These are phyloP conservation scores for Metarhizium humberi DNA, from an alignment of 2,329 filamentous ascomycete genomes.

Conservation along the genomic window DNA sequence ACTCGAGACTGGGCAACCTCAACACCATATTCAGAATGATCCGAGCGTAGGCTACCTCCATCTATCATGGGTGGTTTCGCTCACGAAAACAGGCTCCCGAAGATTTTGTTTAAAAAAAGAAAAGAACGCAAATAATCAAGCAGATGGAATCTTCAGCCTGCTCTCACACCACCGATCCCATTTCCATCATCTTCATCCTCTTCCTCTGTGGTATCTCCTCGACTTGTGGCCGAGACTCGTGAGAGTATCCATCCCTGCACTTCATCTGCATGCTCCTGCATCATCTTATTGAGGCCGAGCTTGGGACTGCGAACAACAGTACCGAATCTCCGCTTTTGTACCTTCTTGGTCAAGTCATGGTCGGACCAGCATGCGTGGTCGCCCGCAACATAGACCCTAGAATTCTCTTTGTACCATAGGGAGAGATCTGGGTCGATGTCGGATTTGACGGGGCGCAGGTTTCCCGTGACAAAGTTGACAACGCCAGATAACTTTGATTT, in stretches of 20 bases:
- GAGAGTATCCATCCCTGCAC: slow-evolving; percentile 41
- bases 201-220: slow-evolving; percentile 40
- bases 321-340: slow-evolving; percentile 52
- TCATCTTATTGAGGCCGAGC: slow-evolving; percentile 44
- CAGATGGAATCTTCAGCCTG: background rate
- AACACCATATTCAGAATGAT: background rate
- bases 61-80: too few relatives aligned
- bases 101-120: background rate
- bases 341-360: slow-evolving; percentile 47
- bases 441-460: slow-evolving; percentile 68
- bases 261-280: slow-evolving; percentile 43
- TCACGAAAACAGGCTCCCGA: background rate
- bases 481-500: slow-evolving; percentile 61
- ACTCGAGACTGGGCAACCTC: background rate
- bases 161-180: background rate
- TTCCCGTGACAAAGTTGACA: slow-evolving; percentile 73
- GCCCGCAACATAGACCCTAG: slow-evolving; percentile 66
- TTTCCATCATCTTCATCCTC: slow-evolving; percentile 19
- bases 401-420: slow-evolving; percentile 77
- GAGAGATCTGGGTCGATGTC: slow-evolving; percentile 66
- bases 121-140: background rate
- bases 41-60: background rate
- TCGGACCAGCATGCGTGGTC: slow-evolving; percentile 70
- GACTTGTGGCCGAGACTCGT: slow-evolving; percentile 22
- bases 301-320: slow-evolving; percentile 43